Conservation (phyloP, 2,329 filamentous ascomycete genomes). For the Acrocalymma vagum region DNA sequence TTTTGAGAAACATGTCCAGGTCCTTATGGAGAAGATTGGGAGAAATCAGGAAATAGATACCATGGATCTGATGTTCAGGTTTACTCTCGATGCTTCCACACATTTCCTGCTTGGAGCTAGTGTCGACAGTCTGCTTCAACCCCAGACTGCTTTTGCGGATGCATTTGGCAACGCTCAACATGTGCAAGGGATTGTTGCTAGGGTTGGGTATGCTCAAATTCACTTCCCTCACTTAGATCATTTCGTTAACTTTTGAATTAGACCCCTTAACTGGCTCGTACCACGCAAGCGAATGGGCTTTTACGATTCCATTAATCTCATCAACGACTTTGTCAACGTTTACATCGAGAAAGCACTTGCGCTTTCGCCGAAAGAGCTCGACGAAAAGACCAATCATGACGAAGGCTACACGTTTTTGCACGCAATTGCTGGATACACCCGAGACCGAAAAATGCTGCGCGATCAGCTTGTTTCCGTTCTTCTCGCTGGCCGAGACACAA, state of each 20-base stretch:
- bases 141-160: slow-evolving; percentile 74
- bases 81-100: slow-evolving; percentile 82
- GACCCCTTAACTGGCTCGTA: slow-evolving; percentile 69
- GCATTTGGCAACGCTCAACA: slow-evolving; percentile 83
- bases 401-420: slow-evolving; percentile 85
- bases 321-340: slow-evolving; percentile 78
- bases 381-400: slow-evolving; percentile 75
- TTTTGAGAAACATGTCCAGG: slow-evolving; percentile 81
- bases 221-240: not conserved
- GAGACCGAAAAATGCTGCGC: slow-evolving; percentile 72
- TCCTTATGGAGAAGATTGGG: slow-evolving; percentile 72
- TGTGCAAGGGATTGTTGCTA: slow-evolving; percentile 72
- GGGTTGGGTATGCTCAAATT: slow-evolving; percentile 64
- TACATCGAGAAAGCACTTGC: slow-evolving; percentile 80
- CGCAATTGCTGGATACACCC: slow-evolving; percentile 81
- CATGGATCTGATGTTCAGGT: slow-evolving; percentile 78
- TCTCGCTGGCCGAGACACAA: slow-evolving; percentile 87
- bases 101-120: slow-evolving; percentile 85
- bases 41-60: slow-evolving; percentile 70
- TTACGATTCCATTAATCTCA: slow-evolving; percentile 68
- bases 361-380: slow-evolving; percentile 75
- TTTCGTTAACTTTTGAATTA: slow-evolving; percentile 29
- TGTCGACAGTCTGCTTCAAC: slow-evolving; percentile 68
- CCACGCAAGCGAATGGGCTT: slow-evolving; percentile 69
- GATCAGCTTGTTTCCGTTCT: slow-evolving; percentile 80